Conservation (phyloP, 768 basidiomycete genomes). For the Termitomyces sp. region DNA sequence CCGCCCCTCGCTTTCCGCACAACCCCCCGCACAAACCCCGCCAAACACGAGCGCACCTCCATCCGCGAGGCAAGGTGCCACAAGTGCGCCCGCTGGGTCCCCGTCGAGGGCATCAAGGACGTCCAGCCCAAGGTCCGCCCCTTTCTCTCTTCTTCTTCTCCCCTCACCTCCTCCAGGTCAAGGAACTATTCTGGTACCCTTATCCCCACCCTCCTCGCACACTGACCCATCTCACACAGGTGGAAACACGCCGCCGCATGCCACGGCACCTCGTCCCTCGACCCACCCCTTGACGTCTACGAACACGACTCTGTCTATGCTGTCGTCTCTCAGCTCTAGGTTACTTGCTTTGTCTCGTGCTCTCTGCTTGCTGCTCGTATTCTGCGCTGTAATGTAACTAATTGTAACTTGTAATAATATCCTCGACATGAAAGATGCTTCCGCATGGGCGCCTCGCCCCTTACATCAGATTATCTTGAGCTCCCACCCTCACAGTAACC, state of each 20-base stretch:
- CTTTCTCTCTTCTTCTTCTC: not conserved
- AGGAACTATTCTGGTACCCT: conserved; percentile 68
- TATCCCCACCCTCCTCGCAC: not conserved
- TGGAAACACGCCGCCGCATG: conserved; percentile 85
- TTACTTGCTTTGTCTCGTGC: too few species aligned
- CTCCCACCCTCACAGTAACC: not conserved
- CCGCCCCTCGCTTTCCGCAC: conserved; percentile 67
- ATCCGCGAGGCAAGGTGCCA: conserved; percentile 78
- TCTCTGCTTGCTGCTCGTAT: not conserved
- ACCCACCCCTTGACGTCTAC: conserved; percentile 48
- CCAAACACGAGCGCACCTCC: conserved; percentile 55
- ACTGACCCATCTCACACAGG: conserved; percentile 33
- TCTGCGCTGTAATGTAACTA: too few species aligned
- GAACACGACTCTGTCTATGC: conserved; percentile 14
- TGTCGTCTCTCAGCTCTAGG: conserved; percentile 4
- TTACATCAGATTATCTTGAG: too few species aligned
- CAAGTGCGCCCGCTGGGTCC: conserved; percentile 70
- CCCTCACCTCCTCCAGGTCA: conserved; percentile 41
- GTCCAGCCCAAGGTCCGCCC: conserved; percentile 64
- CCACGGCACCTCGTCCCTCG: conserved; percentile 55
- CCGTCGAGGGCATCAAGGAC: conserved; percentile 70
- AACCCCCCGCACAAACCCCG: conserved; percentile 38
- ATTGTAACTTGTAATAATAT: too few species aligned
- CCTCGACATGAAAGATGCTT: too few species aligned
- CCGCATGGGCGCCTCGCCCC: too few species aligned